Evolutionary conservation across 768 basidiomycete genomes (phyloP).

Genomic region (Boletus barrowsii): DNA sequence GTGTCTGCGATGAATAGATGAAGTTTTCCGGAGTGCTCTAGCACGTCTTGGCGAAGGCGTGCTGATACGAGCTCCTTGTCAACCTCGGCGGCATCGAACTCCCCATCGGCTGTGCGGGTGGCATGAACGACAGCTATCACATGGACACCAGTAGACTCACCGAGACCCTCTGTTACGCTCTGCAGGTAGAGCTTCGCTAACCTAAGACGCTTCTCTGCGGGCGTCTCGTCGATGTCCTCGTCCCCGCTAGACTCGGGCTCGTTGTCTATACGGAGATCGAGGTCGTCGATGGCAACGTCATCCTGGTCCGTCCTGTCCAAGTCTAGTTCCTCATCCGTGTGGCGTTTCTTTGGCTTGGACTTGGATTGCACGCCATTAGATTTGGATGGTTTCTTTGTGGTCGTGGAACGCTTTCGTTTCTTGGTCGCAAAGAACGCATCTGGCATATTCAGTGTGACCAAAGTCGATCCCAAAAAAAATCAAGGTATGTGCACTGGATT

Average conservation of each 20-base stretch:
- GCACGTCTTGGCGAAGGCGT: conserved; percentile 86
- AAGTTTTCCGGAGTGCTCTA: conserved; percentile 85
- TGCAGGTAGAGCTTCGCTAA: conserved; percentile 90
- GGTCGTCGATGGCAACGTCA: conserved; percentile 57
- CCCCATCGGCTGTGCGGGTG: conserved; percentile 60
- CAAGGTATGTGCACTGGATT: conserved; percentile 4
- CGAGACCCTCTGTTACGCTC: conserved; percentile 71
- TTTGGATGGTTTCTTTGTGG: conserved; percentile 27
- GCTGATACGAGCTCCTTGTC: conserved; percentile 91
- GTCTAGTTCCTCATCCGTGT: conserved; percentile 59
- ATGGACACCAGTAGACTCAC: conserved; percentile 36
- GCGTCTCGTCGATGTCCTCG: conserved; percentile 86
- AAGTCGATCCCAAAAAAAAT: conserved; percentile 22
- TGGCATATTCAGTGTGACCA: conserved; percentile 48
- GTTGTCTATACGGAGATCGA: conserved; percentile 64
- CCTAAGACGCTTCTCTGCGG: conserved; percentile 88
- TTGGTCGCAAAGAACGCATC: conserved; percentile 77
- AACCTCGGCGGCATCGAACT: conserved; percentile 93
- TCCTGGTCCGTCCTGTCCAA: conserved; percentile 61
- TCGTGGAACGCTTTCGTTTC: conserved; percentile 56
- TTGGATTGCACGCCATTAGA: conserved; percentile 20
- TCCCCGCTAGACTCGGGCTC: conserved; percentile 68
- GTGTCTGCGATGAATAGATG: conserved; percentile 76
- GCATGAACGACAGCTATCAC: neutral
- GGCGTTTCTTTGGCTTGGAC: conserved; percentile 22